Evolutionary conservation across 2,329 filamentous ascomycete genomes (phyloP).

Genomic region (Alternaria brassicicola): DNA sequence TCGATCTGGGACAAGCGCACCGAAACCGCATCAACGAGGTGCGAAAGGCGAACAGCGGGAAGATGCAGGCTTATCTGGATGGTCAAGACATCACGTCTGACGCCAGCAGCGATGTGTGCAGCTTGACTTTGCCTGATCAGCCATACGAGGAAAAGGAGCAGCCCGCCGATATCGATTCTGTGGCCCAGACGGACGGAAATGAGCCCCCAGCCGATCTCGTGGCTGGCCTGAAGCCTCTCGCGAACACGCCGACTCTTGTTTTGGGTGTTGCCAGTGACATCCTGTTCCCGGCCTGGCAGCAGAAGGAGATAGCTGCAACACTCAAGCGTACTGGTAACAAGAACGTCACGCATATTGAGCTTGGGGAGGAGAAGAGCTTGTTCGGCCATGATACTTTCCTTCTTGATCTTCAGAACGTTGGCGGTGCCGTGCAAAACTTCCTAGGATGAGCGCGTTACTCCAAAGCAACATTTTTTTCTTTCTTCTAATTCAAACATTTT

Average conservation of each 20-base stretch:
- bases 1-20: conserved; percentile 80
- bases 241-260: conserved; percentile 81
- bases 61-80: conserved; percentile 58
- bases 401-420: conserved; percentile 89
- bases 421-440: conserved; percentile 81
- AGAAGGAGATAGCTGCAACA: conserved; percentile 88
- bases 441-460: conserved; percentile 59
- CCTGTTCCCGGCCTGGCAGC: conserved; percentile 96
- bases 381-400: conserved; percentile 98
- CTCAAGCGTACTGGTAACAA: conserved; percentile 78
- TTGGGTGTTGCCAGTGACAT: conserved; percentile 97
- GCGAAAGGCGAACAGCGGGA: conserved; percentile 65
- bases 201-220: conserved; percentile 80
- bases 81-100: conserved; percentile 33
- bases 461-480: not conserved
- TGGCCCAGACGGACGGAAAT: conserved; percentile 44
- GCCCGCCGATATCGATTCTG: conserved; percentile 31
- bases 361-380: conserved; percentile 90
- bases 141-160: conserved; percentile 88
- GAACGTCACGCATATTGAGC: conserved; percentile 83
- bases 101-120: conserved; percentile 64
- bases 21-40: conserved; percentile 68
- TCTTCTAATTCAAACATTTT: not conserved
- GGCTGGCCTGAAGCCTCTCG: conserved; percentile 71
- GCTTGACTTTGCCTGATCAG: conserved; percentile 77